Evolutionary conservation across 108 stramenopile genomes (phyloP).

Genomic region (Pseudonitzschia pungens): DNA sequence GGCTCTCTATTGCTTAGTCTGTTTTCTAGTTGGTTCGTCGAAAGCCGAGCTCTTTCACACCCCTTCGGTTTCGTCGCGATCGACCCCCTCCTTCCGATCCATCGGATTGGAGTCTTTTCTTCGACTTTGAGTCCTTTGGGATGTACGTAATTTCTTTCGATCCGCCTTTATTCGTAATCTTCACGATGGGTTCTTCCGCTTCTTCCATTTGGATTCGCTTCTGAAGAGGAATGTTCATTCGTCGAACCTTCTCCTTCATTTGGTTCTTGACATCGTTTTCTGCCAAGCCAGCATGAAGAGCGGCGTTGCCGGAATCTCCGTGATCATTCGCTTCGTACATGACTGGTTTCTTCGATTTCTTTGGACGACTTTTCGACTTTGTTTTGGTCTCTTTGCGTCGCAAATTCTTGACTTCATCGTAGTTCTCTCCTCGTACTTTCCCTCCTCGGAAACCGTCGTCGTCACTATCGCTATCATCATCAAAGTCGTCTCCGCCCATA

Average conservation of each 20-base stretch:
- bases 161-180: conserved; percentile 57
- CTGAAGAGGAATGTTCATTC: conserved; percentile 67
- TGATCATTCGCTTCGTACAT: conserved; percentile 74
- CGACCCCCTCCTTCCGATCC: conserved; percentile 19
- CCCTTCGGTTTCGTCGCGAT: conserved; percentile 9
- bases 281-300: conserved; percentile 59
- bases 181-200: conserved; percentile 42
- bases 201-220: conserved; percentile 63
- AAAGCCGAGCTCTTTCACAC: conserved; percentile 16
- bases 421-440: conserved; percentile 82
- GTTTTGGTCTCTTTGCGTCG: conserved; percentile 27
- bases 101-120: conserved; percentile 12
- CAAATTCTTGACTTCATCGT: conserved; percentile 43
- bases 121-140: conserved; percentile 64
- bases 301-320: conserved; percentile 42
- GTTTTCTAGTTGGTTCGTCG: background rate
- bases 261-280: conserved; percentile 35
- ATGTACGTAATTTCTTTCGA: conserved; percentile 73
- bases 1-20: background rate
- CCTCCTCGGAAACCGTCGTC: conserved; percentile 83
- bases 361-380: conserved; percentile 28
- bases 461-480: conserved; percentile 49
- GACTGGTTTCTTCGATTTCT: conserved; percentile 42
- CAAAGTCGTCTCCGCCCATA: conserved; percentile 39
- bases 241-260: conserved; percentile 51